Conservation (phyloP, 176 grass and related monocot genomes). For the Carex scoparia region DNA sequence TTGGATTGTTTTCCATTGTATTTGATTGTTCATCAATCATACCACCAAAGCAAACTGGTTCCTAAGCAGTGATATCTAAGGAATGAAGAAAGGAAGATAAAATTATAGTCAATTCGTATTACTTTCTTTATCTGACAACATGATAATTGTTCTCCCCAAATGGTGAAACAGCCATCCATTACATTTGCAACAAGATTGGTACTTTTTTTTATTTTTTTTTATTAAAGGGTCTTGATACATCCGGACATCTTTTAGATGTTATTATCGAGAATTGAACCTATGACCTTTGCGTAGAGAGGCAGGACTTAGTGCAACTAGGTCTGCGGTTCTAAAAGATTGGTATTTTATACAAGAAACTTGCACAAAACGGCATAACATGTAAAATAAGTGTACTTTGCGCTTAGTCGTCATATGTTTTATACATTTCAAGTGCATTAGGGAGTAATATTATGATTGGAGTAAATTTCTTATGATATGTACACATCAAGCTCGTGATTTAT, state of each 20-base stretch:
- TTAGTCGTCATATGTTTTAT: too few relatives aligned
- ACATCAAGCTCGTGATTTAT: too few relatives aligned
- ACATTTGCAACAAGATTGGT: neutral
- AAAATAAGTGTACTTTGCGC: too few relatives aligned
- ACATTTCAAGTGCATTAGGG: too few relatives aligned
- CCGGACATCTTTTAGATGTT: too few relatives aligned
- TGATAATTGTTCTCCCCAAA: neutral
- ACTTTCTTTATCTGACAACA: neutral
- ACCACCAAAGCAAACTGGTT: neutral
- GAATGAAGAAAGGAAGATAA: neutral
- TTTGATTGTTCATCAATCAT: constrained; percentile 22
- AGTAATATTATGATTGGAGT: too few relatives aligned
- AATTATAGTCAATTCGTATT: neutral
- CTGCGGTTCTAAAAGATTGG: neutral
- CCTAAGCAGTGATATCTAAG: neutral
- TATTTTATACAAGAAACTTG: neutral
- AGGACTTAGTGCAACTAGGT: too few relatives aligned
- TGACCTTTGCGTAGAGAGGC: too few relatives aligned
- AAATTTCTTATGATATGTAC: too few relatives aligned
- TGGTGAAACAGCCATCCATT: neutral
- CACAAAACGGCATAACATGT: neutral
- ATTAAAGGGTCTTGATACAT: too few relatives aligned
- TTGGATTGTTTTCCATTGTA: neutral
- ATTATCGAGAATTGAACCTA: too few relatives aligned
- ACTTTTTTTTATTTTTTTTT: too few relatives aligned